These are phyloP conservation scores for Phytophthora pluvialis DNA, from an alignment of 352 stramenopile genomes.

Conservation along the genomic window DNA sequence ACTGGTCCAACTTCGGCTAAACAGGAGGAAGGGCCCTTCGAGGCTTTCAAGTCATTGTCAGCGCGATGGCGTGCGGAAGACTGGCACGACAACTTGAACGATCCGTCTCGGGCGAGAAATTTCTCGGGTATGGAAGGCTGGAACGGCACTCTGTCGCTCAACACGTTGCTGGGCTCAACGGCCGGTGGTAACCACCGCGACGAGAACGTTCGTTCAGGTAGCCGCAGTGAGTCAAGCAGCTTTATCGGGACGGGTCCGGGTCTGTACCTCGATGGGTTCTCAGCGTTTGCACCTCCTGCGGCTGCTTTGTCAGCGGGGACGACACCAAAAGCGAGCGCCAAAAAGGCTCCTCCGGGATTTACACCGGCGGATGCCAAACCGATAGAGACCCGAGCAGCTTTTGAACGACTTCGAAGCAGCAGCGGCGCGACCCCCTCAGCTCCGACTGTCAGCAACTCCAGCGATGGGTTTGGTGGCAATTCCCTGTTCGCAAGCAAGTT, in stretches of 20 bases:
- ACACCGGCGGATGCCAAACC: slow-evolving; percentile 64
- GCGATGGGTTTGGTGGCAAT: slow-evolving; percentile 19
- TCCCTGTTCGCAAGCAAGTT: slow-evolving; percentile 49
- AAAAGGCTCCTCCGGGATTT: slow-evolving; percentile 64
- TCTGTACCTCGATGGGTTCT: slow-evolving; percentile 21
- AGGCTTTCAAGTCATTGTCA: slow-evolving; percentile 37
- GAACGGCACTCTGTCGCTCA: slow-evolving; percentile 29
- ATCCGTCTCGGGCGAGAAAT: slow-evolving; percentile 10
- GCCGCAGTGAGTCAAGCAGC: slow-evolving; percentile 16
- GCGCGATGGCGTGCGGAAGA: slow-evolving; percentile 33
- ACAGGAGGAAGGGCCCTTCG: slow-evolving; percentile 30
- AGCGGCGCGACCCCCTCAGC: background rate
- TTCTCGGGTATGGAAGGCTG: slow-evolving; percentile 18
- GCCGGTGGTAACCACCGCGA: slow-evolving; percentile 8
- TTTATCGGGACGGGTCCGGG: slow-evolving; percentile 15
- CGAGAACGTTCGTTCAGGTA: slow-evolving; percentile 3
- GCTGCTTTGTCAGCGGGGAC: slow-evolving; percentile 1
- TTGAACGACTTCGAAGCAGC: slow-evolving; percentile 43
- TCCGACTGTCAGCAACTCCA: background rate
- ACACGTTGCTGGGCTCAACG: slow-evolving; percentile 5
- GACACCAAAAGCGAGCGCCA: slow-evolving; percentile 1
- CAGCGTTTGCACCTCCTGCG: slow-evolving; percentile 18
- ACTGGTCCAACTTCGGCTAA: background rate
- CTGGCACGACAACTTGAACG: slow-evolving; percentile 18
- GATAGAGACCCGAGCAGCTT: slow-evolving; percentile 51